Conservation (phyloP, 139 green algal species). For the Edaphochlamys debaryana region DNA sequence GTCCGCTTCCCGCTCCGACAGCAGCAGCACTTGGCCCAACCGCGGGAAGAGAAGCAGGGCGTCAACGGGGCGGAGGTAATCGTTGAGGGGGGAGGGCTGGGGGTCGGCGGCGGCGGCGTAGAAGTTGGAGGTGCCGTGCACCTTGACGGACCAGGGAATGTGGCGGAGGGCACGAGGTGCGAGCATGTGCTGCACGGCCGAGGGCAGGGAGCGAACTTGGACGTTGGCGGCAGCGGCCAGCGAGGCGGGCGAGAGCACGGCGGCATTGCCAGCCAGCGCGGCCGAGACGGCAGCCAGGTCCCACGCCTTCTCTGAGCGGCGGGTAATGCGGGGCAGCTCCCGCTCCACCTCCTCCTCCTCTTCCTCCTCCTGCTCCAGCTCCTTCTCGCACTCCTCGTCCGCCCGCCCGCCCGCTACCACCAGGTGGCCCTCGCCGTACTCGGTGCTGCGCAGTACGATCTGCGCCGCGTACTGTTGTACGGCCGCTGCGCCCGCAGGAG, state of each 20-base stretch:
- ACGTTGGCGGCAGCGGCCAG: not conserved
- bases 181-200: too few relatives aligned
- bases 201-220: too few relatives aligned
- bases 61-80: conserved; percentile 56
- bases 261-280: not conserved
- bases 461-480: too few relatives aligned
- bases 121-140: conserved; percentile 59
- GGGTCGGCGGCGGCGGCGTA: not conserved
- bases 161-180: not conserved
- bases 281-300: conserved; percentile 51
- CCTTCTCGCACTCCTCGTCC: too few relatives aligned
- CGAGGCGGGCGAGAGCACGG: not conserved
- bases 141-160: conserved; percentile 17
- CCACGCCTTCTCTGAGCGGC: conserved; percentile 1
- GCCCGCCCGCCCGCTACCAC: not conserved
- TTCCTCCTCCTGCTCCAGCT: too few relatives aligned
- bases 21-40: conserved; percentile 26
- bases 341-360: conserved; percentile 64
- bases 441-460: too few relatives aligned
- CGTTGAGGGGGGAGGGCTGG: too few relatives aligned
- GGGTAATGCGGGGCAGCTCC: conserved; percentile 49
- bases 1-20: conserved; percentile 70
- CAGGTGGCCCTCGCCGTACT: conserved; percentile 7
- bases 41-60: conserved; percentile 54
- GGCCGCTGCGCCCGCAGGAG: too few relatives aligned